Evolutionary conservation across 148 eudicot genomes (phyloP).

Genomic region (Hydrangea macrophylla): DNA sequence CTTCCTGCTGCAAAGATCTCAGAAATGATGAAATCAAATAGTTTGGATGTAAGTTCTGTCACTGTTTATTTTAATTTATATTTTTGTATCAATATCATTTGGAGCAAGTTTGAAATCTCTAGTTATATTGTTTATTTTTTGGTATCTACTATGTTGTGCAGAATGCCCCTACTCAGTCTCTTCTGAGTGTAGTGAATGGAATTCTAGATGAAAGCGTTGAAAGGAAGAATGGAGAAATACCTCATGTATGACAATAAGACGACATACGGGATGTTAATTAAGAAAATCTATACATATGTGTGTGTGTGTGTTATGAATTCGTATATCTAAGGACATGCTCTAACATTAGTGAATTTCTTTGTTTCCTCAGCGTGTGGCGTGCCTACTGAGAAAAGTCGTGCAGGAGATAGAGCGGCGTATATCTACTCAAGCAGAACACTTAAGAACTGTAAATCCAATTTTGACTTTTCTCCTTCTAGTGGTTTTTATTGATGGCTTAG

Average conservation of each 20-base stretch:
- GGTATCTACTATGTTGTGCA: constrained; percentile 36
- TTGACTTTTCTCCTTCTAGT: not conserved
- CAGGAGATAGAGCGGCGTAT: constrained; percentile 93
- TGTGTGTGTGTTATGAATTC: not conserved
- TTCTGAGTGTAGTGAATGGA: constrained; percentile 74
- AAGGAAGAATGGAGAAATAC: constrained; percentile 75
- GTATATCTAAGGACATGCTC: not conserved
- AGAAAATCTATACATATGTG: not conserved
- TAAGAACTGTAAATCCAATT: constrained; percentile 59
- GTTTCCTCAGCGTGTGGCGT: constrained; percentile 70
- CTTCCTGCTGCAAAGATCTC: constrained; percentile 73
- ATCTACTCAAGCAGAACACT: constrained; percentile 87
- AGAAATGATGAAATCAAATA: constrained; percentile 82
- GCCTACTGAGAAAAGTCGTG: constrained; percentile 85
- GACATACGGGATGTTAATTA: not conserved
- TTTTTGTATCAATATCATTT: not conserved
- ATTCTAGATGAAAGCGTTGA: constrained; percentile 86
- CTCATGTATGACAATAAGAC: constrained; percentile 55
- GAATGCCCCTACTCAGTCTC: constrained; percentile 98
- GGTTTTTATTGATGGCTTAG: not conserved
- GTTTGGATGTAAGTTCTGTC: constrained; percentile 66
- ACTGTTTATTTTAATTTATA: too few relatives aligned
- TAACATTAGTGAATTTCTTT: constrained; percentile 13
- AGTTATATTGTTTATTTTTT: constrained; percentile 7
- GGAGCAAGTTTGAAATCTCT: not conserved